A percentile compares a stretch with the other conserved stretches of the same genome.
These are phyloP conservation scores for Dactylellina leptospora DNA, from an alignment of 2,329 filamentous ascomycete genomes.

Conservation along the genomic window DNA sequence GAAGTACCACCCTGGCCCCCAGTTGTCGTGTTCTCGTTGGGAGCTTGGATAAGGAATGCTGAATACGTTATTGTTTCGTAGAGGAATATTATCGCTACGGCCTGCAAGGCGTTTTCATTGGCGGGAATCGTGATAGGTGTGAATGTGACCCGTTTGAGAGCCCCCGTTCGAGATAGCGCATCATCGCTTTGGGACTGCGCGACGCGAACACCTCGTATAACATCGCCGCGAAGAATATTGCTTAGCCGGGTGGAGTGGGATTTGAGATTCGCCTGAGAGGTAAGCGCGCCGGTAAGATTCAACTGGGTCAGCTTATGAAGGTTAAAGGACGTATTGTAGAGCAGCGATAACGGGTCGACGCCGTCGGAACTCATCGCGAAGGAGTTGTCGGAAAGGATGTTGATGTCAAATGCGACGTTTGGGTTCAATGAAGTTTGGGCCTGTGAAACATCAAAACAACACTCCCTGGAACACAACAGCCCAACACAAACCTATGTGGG, in stretches of 20 bases:
- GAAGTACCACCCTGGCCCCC: too few species aligned
- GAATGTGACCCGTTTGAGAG: slow-evolving; percentile 28
- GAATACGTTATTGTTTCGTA: slow-evolving; percentile 47
- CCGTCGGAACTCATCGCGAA: slow-evolving; percentile 35
- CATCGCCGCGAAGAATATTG: slow-evolving; percentile 46
- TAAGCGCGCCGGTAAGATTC: slow-evolving; percentile 17
- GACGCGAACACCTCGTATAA: slow-evolving; percentile 46
- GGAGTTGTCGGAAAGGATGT: background rate
- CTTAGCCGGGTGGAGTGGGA: slow-evolving; percentile 25
- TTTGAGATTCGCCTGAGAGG: slow-evolving; percentile 30
- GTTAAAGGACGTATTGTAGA: slow-evolving; percentile 42
- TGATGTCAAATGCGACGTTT: background rate
- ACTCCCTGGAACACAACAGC: slow-evolving; percentile 17
- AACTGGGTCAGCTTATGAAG: slow-evolving; percentile 42
- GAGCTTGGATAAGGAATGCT: slow-evolving; percentile 28
- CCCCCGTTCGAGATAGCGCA: slow-evolving; percentile 25
- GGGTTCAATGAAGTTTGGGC: background rate
- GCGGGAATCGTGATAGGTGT: slow-evolving; percentile 19
- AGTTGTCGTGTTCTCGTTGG: background rate
- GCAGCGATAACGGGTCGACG: slow-evolving; percentile 17
- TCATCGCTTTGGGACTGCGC: slow-evolving; percentile 25
- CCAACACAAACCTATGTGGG: slow-evolving; percentile 7
- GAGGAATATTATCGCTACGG: slow-evolving; percentile 25
- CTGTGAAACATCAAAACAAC: slow-evolving; percentile 41
- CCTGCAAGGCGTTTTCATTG: background rate